Base-by-base conservation (phyloP, 129 eudicot genomes). In the Pseudognaphalium luteoalbum region DNA sequence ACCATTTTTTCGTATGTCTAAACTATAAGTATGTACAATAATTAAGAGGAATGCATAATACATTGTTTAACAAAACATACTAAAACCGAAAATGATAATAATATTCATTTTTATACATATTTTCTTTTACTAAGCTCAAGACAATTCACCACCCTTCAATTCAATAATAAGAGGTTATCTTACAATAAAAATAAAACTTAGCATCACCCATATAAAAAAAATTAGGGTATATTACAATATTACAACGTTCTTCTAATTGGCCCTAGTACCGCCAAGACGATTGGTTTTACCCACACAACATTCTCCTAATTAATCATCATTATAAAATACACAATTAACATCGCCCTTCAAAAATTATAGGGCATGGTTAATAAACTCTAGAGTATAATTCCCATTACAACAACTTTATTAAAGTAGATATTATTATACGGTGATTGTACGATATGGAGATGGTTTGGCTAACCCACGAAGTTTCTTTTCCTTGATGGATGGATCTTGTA, bases 401-500 rank as follows among this genome's bases (percentile, higher is more conserved):
- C 3, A 42, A 42, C 15, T 42, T 42, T 41, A 35, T 35, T 17
- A 39, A 1, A 1, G 30, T 29, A 34, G 6, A 17, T 51, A 22
- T 71, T 34, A 11, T 79, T 83, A 91, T 57, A 88, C 93, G 25
- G 47, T 85, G 42, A 88, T 83, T 20, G 90, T 85, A 4, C 70
- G 90, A 76, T 76, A 81, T 56, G 80, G 47, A n/a, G 89, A 34
- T 14, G 79, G 80, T 68, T 73, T 73, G 52, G 51, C 51, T 73
- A 80, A 54, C 32, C 73, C 83, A 0, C 65, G 70, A 35, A 78
- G 92, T 59, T 89, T 92, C 81, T 68, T 80, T 66, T 85, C 97
- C 76, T 87, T 89, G 67, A 92, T 81, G 59, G 96, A 89, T 34
- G 97, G 97, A 75, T 92, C 97, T 86, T 92, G 87, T 19, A 92